phyloP scores from a whole-genome alignment of 768 basidiomycete species.

The Aureoboletus auriporus region DNA sequence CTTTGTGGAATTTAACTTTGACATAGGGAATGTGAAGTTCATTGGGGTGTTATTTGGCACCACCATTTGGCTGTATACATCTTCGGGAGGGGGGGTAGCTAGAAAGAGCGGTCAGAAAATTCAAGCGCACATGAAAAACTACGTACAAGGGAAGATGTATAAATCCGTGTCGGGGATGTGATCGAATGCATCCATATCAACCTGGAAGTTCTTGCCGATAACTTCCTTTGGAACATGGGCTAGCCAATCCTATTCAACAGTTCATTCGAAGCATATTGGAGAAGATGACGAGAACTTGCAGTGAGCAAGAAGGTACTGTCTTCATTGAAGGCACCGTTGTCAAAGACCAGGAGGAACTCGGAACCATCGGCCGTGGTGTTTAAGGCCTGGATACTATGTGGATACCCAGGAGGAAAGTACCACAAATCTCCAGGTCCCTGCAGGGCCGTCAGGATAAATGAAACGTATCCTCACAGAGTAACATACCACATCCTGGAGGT shows the following conservation, averaged over 20 bases:
- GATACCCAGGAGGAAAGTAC: conserved; percentile 56
- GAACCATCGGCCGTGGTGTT: conserved; percentile 42
- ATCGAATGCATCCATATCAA: conserved; percentile 44
- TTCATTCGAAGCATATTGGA: background rate
- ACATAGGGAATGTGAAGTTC: conserved; percentile 55
- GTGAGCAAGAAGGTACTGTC: conserved; percentile 51
- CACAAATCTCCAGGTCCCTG: conserved; percentile 45
- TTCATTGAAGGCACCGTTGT: conserved; percentile 46
- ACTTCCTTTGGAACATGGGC: conserved; percentile 57
- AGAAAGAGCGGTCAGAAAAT: background rate
- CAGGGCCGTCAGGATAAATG: conserved; percentile 10
- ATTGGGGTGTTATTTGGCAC: conserved; percentile 46
- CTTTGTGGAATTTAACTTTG: conserved; percentile 39
- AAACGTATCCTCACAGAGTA: conserved; percentile 5
- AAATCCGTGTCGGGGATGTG: conserved; percentile 50
- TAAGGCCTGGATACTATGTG: conserved; percentile 54
- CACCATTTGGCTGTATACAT: conserved; percentile 40
- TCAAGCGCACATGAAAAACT: background rate
- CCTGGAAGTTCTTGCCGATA: conserved; percentile 62
- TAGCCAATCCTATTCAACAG: conserved; percentile 54
- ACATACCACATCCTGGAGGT: conserved; percentile 50
- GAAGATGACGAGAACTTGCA: conserved; percentile 4
- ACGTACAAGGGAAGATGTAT: conserved; percentile 50
- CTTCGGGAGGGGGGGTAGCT: conserved; percentile 41
- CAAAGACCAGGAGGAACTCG: conserved; percentile 50